phyloP scores from a whole-genome alignment of 176 grass and related monocot genomes.

The Bothriochloa decipiens region DNA sequence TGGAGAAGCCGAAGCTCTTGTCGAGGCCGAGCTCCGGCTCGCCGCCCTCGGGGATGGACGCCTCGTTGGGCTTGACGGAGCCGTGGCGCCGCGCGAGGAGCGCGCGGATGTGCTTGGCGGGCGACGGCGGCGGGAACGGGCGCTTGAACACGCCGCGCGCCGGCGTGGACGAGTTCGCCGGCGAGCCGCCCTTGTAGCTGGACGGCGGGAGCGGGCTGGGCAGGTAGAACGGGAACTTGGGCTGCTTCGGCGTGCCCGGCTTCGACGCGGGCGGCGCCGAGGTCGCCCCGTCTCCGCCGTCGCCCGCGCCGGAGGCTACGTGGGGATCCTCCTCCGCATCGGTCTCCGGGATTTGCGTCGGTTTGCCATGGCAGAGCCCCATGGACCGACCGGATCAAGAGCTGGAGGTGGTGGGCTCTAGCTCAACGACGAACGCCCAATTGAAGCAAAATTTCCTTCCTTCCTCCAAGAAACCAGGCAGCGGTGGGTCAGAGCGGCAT shows the following conservation, averaged over 20 bases:
- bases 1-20: conserved; percentile 97
- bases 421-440: conserved; percentile 42
- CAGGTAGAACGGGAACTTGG: conserved; percentile 94
- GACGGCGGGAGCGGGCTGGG: conserved; percentile 87
- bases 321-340: conserved; percentile 50
- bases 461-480: conserved; percentile 26
- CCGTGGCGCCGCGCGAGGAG: conserved; percentile 88
- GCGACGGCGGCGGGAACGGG: conserved; percentile 95
- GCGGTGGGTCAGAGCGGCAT: conserved; percentile 40
- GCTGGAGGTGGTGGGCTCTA: conserved; percentile 27
- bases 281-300: conserved; percentile 31
- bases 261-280: conserved; percentile 47
- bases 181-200: conserved; percentile 85
- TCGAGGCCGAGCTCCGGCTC: conserved; percentile 84
- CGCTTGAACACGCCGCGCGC: conserved; percentile 78
- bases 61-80: conserved; percentile 94
- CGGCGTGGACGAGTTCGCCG: conserved; percentile 91
- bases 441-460: conserved; percentile 18
- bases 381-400: conserved; percentile 55
- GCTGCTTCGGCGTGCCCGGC: conserved; percentile 74
- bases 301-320: conserved; percentile 38
- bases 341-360: conserved; percentile 57
- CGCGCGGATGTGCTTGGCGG: conserved; percentile 97
- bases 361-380: conserved; percentile 92
- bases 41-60: conserved; percentile 88